Evolutionary conservation across 257 asterid species (phyloP), one percentile per base, ranked within the genome.

Genomic region (Solanum medicagineum): DNA sequence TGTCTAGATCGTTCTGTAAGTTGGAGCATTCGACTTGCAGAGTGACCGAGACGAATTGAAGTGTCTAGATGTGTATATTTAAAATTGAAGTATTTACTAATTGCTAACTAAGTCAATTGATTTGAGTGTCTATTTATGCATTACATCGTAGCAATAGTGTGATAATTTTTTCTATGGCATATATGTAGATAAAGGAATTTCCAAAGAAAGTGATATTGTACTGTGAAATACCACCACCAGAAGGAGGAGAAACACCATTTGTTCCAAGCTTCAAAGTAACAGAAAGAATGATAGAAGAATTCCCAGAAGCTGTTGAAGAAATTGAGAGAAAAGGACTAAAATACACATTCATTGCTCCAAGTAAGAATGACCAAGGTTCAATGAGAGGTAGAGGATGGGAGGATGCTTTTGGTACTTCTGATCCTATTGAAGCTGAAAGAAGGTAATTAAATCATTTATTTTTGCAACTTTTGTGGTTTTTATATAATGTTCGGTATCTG

Each of bases 361-460:
- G 97, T 85, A 92, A 91, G 11, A 90, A 92, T 75, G 86, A 92
- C 20, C 89, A 88, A 1, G 84, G 89, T 9, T 93, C 98, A 26
- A 93, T 94, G 97, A 93, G 97, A 85, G 98, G 97, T 19, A 93
- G 97, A 47, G 98, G 98, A n/a, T 94, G 97, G 98, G 91, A 94
- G 29, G 97, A 94, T 65, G 91, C 98, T 29, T 92, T 94, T 13
- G 97, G 88, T 73, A 92, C 98, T 83, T 87, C 94, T 0, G 98
- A 94, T 84, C 97, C 88, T 12, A 84, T 36, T 0, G 98, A 92
- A 87, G 98, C 98, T 2, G 97, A 93, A 91, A 92, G 47, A 85
- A 92, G 97, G 98, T 91, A 84, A 1, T 1, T 7, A 16, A 4
- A 45, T 56, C 19, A 26, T 20, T 59, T 59, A 9, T 42, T 36